Base-by-base conservation (phyloP, 2,329 filamentous ascomycete species). In the Phaeosphaeria sp. region DNA sequence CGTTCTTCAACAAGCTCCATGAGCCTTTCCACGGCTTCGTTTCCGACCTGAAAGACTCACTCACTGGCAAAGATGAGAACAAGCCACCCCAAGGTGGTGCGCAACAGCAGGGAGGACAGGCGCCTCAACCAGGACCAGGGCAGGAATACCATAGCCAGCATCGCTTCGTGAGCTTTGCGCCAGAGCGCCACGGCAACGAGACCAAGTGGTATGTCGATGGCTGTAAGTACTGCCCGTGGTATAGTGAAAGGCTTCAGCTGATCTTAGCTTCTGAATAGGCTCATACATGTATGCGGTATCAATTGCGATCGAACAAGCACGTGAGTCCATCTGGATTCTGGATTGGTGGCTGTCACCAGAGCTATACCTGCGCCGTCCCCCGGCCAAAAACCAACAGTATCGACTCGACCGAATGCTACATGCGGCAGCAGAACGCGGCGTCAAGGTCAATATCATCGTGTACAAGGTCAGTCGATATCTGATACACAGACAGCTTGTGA, bases 301-400 rank as follows among this genome's bases (percentile, higher is more conserved):
- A 25, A 82, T 89, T 62, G 92, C 93, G 1, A 79, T 96, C 50
- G 90, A 95, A 78, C 88, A 86, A 69, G 92, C 92, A 2, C 84
- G 82, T 63, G 87, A 94, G 66, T 90, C 85, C 43, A 90, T 96
- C 66, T 93, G 90, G 84, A 96, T 96, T 63, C 80, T 96, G 44
- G 91, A 94, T 73, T 95, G 83, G 92, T 96, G 93, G 92, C 78
- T 96, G 63, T 93, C 89, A 54, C 92, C 93, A 0, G 93, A 97
- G 78, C 81, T 97, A 25, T 97, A 95, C 73, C 84, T 97, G 33
- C 87, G 93, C 65, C 86, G 93, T 22, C 93, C 93, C 1, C 92
- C 92, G 9, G 87, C 90, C 20, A 85, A 86, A 72, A 93, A 96
- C 77, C 89, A 96, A 75, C 83, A 90, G 67, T 97, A 96, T 74